A percentile compares a stretch with the other conserved stretches of the same genome.
phyloP scores from a whole-genome alignment of 495 filamentous ascomycete genomes.

The Penicillium cataractarum region DNA sequence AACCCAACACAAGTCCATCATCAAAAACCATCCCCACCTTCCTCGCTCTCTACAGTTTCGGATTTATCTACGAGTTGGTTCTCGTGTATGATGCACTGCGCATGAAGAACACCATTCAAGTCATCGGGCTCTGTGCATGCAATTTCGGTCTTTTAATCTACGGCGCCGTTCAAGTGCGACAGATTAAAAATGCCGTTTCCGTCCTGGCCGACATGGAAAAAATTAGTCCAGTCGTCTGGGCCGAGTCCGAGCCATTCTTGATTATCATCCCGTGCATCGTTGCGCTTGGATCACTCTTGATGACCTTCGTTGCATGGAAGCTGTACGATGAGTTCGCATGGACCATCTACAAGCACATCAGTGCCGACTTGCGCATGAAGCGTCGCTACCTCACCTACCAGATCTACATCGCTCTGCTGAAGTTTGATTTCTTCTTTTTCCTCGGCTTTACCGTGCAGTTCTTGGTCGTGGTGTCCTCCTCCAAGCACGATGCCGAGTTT shows the following conservation, averaged over 20 bases:
- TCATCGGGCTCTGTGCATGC: slow-evolving; percentile 92
- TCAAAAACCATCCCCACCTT: slow-evolving; percentile 82
- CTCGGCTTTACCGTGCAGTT: slow-evolving; percentile 98
- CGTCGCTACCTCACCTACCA: slow-evolving; percentile 94
- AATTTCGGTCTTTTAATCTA: slow-evolving; percentile 91
- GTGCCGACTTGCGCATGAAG: slow-evolving; percentile 95
- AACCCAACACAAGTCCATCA: slow-evolving; percentile 40
- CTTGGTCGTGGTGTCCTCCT: slow-evolving; percentile 81
- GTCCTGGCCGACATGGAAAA: slow-evolving; percentile 39
- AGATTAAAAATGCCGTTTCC: slow-evolving; percentile 73
- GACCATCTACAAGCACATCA: slow-evolving; percentile 99
- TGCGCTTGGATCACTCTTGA: slow-evolving; percentile 68
- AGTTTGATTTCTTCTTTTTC: slow-evolving; percentile 99
- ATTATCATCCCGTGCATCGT: slow-evolving; percentile 87
- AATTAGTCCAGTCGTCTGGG: slow-evolving; percentile 62
- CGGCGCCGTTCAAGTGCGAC: slow-evolving; percentile 86
- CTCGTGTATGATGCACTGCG: slow-evolving; percentile 91
- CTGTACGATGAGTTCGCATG: slow-evolving; percentile 98
- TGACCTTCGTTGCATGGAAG: slow-evolving; percentile 84
- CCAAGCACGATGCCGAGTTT: slow-evolving; percentile 71
- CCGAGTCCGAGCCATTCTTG: slow-evolving; percentile 68
- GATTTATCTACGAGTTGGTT: slow-evolving; percentile 86
- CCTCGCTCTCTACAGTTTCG: slow-evolving; percentile 95
- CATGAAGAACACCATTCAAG: slow-evolving; percentile 96
- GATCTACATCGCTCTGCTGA: slow-evolving; percentile 97